Percentiles rank a stretch among this genome's conserved stretches.
phyloP scores from a whole-genome alignment of 192 early-diverging fungal genomes.

The Umbelopsis sp. region DNA sequence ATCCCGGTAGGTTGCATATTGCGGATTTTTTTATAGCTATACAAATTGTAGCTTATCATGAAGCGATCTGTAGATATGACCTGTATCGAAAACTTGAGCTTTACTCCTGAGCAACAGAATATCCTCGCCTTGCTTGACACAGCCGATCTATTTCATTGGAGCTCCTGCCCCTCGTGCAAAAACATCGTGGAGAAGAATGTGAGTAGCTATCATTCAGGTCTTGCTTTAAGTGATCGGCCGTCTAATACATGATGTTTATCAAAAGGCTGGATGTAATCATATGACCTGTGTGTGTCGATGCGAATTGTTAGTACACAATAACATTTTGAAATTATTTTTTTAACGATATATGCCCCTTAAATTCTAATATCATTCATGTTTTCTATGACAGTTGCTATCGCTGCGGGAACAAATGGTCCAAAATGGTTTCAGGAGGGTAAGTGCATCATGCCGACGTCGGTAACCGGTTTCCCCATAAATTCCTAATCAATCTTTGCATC shows the following conservation, averaged over 20 bases:
- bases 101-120: neutral
- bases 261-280: conserved; percentile 1
- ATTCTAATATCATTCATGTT: neutral
- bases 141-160: neutral
- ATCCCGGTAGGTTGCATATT: neutral
- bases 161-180: conserved; percentile 1
- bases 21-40: too few relatives aligned
- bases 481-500: neutral
- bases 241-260: neutral
- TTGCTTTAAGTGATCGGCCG: too few relatives aligned
- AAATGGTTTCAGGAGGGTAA: neutral
- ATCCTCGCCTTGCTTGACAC: neutral
- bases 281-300: conserved; percentile 5
- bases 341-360: neutral
- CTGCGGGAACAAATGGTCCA: neutral
- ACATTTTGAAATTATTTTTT: too few relatives aligned
- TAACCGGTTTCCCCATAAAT: too few relatives aligned
- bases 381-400: neutral
- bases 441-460: too few relatives aligned
- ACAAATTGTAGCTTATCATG: too few relatives aligned
- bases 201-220: neutral
- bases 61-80: neutral
- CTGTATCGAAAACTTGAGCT: neutral
- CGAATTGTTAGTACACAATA: neutral
- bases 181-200: neutral